These are phyloP conservation scores for Xylaria sp. DNA, from an alignment of 2,329 filamentous ascomycete genomes.

Conservation along the genomic window DNA sequence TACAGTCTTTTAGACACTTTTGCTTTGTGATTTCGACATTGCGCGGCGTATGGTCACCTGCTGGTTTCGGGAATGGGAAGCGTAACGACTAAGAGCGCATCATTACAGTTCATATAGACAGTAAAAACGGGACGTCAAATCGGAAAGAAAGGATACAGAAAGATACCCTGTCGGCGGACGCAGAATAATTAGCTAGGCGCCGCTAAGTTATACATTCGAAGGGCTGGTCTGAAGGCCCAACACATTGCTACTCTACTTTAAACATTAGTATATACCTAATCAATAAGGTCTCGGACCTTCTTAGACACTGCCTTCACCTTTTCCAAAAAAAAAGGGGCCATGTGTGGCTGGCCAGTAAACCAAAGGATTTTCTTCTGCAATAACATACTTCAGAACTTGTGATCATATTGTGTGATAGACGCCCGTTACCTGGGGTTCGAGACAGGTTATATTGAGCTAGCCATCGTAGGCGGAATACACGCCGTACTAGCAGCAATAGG, in stretches of 20 bases:
- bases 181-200: neutral
- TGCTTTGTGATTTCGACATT: neutral
- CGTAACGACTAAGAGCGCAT: constrained; percentile 2
- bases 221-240: neutral
- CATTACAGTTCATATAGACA: constrained; percentile 6
- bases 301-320: neutral
- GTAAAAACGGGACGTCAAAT: neutral
- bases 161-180: constrained; percentile 12
- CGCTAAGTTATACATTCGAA: neutral
- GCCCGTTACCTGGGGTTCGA: no score
- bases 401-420: no score
- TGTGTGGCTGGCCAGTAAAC: no score
- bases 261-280: neutral
- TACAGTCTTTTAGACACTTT: neutral
- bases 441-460: no score
- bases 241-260: neutral
- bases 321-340: no score
- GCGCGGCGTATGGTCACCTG: constrained; percentile 8
- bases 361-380: no score
- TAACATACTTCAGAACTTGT: no score
- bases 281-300: neutral
- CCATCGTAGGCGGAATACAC: no score
- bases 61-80: neutral
- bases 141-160: neutral
- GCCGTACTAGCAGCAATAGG: no score